These are phyloP conservation scores for Diaporthe ilicicola DNA, from an alignment of 2,329 filamentous ascomycete genomes.

Conservation along the genomic window DNA sequence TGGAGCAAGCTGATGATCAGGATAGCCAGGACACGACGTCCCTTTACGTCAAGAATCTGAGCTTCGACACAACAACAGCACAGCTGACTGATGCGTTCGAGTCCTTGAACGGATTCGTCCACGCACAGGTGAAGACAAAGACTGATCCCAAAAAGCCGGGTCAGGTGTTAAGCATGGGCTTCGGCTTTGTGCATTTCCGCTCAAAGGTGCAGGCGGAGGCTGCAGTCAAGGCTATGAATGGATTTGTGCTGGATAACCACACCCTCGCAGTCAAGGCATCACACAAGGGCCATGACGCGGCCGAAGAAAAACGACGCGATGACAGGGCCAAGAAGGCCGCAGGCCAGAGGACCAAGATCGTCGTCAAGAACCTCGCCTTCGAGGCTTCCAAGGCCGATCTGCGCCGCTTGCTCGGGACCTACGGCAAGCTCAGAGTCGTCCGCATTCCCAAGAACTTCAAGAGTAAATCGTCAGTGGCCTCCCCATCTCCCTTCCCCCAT, in stretches of 20 bases:
- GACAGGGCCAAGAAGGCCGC: conserved; percentile 84
- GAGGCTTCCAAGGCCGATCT: conserved; percentile 95
- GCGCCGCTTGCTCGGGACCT: conserved; percentile 83
- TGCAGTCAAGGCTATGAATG: conserved; percentile 87
- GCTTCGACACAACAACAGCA: conserved; percentile 85
- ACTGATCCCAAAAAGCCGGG: conserved; percentile 89
- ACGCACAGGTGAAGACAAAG: conserved; percentile 91
- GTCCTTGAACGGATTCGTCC: conserved; percentile 86
- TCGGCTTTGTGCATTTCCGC: conserved; percentile 91
- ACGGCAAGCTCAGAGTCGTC: conserved; percentile 91
- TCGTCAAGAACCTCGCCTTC: conserved; percentile 98
- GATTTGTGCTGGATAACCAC: conserved; percentile 86
- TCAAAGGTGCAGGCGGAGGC: conserved; percentile 80
- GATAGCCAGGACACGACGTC: conserved; percentile 75
- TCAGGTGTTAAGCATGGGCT: conserved; percentile 94
- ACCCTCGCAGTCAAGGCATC: conserved; percentile 85
- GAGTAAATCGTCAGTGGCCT: conserved; percentile 65
- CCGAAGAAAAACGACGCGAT: conserved; percentile 83
- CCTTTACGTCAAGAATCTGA: conserved; percentile 92
- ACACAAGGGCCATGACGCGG: conserved; percentile 86
- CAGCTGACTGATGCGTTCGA: conserved; percentile 80
- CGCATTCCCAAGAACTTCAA: conserved; percentile 96
- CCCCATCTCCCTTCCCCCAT: neutral
- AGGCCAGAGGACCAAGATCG: conserved; percentile 84
- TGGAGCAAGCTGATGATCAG: conserved; percentile 63